phyloP scores from a whole-genome alignment of 148 eudicot genomes.

The Arbutus unedo region DNA sequence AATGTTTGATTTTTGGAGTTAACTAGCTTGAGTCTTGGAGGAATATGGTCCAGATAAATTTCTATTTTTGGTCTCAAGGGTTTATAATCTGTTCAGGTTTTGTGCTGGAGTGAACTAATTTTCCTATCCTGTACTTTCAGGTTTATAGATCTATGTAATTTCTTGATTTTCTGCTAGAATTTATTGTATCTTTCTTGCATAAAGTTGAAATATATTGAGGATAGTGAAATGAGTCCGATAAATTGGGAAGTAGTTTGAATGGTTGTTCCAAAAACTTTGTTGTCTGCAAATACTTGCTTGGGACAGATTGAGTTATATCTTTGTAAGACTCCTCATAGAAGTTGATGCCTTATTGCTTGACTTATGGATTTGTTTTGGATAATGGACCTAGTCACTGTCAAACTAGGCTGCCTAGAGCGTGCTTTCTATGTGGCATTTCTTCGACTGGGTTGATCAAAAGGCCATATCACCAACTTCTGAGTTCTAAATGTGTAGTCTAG shows the following conservation, averaged over 20 bases:
- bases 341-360: background rate
- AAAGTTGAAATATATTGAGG: background rate
- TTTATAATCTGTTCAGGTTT: background rate
- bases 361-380: background rate
- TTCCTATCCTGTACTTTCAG: background rate
- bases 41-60: background rate
- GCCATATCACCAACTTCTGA: background rate
- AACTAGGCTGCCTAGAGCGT: background rate
- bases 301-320: background rate
- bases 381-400: background rate
- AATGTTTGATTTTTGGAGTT: background rate
- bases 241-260: background rate
- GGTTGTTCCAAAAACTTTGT: background rate
- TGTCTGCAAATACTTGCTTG: background rate
- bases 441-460: background rate
- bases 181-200: background rate
- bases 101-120: too few relatives aligned
- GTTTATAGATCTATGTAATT: background rate
- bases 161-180: background rate
- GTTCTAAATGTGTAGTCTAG: background rate
- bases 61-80: background rate
- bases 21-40: background rate
- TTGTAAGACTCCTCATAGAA: background rate
- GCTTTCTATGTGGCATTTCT: background rate
- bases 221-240: background rate